Conservation (phyloP, 1,284 basidiomycete genomes). For the Blastosporella zonata region DNA sequence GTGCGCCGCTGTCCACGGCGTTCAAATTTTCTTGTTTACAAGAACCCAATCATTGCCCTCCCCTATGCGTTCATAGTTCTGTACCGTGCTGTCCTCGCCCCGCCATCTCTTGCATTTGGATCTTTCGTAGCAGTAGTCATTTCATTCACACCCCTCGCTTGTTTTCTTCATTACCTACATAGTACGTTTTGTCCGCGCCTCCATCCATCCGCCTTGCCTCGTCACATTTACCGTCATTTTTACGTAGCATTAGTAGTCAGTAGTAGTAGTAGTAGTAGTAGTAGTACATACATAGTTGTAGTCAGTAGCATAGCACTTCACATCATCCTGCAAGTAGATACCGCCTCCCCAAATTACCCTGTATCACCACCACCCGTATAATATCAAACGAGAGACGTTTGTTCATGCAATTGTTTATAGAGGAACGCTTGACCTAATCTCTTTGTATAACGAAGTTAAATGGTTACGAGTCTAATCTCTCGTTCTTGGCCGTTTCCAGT, state of each 20-base stretch:
- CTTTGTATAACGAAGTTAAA: no score
- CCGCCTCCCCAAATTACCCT: constrained; percentile 22
- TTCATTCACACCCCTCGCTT: constrained; percentile 18
- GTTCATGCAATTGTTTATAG: neutral
- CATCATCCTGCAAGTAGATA: constrained; percentile 51
- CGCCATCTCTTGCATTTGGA: constrained; percentile 41
- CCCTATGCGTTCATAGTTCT: constrained; percentile 14
- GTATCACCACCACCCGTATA: constrained; percentile 20
- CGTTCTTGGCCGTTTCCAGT: no score
- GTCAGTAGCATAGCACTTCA: constrained; percentile 49
- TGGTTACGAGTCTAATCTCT: no score
- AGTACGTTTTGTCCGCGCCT: constrained; percentile 15
- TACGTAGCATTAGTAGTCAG: constrained; percentile 54
- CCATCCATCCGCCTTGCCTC: constrained; percentile 12
- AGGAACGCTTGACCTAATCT: no score
- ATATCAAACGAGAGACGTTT: constrained; percentile 14
- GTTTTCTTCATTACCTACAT: constrained; percentile 14
- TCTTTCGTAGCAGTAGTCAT: constrained; percentile 40
- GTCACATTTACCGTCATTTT: constrained; percentile 29
- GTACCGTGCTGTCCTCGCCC: constrained; percentile 15
- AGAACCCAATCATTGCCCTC: constrained; percentile 2
- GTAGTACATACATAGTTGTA: constrained; percentile 41
- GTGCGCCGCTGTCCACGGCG: neutral
- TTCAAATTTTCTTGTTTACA: constrained; percentile 10
- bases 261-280: no score